Evolutionary conservation across 2,329 filamentous ascomycete species (phyloP), one percentile per base, ranked within the genome.

Genomic region (Thermoascus crustaceus): DNA sequence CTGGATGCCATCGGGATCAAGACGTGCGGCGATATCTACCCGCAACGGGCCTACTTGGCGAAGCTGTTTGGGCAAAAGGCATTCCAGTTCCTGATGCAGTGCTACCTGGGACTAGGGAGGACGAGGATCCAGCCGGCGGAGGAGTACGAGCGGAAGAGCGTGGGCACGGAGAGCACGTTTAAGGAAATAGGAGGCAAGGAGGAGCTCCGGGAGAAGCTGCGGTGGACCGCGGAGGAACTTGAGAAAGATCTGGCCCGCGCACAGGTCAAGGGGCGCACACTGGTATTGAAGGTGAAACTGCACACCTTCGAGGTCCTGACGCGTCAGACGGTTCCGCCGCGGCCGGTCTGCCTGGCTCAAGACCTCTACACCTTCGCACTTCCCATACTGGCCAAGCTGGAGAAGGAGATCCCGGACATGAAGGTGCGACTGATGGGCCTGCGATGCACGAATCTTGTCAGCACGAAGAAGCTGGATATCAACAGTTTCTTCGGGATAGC

Each of bases 161-260:
- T 96, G 1, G 89, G 91, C 11, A 95, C 88, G 0, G 91, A 98
- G 60, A 83, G 82, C 42, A 96, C 89, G 0, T 98, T 98, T 50
- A 69, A 74, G 24, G 88, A 95, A 32, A 77, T 94, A 51, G 76
- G 75, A 2, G 78, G 81, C 35, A 75, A 80, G 9, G 59, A 64
- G 1, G 74, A 80, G 39, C 67, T 96, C 3, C 73, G 82, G 13
- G 78, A 80, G 10, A 93, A 94, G 55, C 72, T 98, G 4, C 73
- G 78, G n/a, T 73, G 72, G 55, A 88, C 80, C 1, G 86, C 91
- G 0, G 80, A 87, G 43, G 87, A 94, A 44, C 67, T 98, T 3
- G 87, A 94, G 54, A 82, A 83, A 46, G 89, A 96, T 50, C 71
- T 96, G 64, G 71, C 73, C 39, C 75, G 78, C 17, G 85, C 85